Base-by-base conservation (phyloP, 345 rosid genomes). In the Acer negundo region DNA sequence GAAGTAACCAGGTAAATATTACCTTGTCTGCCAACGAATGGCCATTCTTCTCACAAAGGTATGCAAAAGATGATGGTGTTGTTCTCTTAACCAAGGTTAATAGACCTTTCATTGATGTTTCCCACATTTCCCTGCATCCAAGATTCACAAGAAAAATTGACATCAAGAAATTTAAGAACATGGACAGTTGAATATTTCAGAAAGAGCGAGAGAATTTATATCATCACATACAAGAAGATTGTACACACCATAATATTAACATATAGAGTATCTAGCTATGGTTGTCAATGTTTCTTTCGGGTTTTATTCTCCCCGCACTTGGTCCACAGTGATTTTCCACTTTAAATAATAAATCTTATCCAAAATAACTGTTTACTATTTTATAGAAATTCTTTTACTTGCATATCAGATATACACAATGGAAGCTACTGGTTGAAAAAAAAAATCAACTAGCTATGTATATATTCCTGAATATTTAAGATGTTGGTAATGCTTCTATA, bases 51-150 rank as follows among this genome's bases (percentile, higher is more conserved):
- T 97, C 99, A 81, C 97, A 86, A 19, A 97, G 59, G 83, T 94
- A 97, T 15, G 99, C 67, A 81, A 93, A 97, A 40, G 97, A 91
- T 63, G 97, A 94, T 58, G 97, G 97, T 63, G 93, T 90, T 69
- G 97, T 83, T 86, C 84, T 94, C 86, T 86, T 85, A 77, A 97
- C 67, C 90, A 97, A 85, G 85, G 92, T 90, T 74, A 80, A 63
- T 73, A 97, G 76, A 80, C 99, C 99, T 81, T 91, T 93, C 98
- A 97, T 97, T 80, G 99, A 97, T 82, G 80, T 91, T 85, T 97
- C 99, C 99, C 99, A 97, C 98, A 94, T 94, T 47, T 94, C 97
- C 85, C 98, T 97, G 91, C 61, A 58, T 59, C 38, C 80, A 84
- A 73, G 67, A 65, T 73, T 67, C 75, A 76, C 40, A 59, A 78